These are phyloP conservation scores for Fistulifera solaris DNA, from an alignment of 108 stramenopile genomes.

Conservation along the genomic window DNA sequence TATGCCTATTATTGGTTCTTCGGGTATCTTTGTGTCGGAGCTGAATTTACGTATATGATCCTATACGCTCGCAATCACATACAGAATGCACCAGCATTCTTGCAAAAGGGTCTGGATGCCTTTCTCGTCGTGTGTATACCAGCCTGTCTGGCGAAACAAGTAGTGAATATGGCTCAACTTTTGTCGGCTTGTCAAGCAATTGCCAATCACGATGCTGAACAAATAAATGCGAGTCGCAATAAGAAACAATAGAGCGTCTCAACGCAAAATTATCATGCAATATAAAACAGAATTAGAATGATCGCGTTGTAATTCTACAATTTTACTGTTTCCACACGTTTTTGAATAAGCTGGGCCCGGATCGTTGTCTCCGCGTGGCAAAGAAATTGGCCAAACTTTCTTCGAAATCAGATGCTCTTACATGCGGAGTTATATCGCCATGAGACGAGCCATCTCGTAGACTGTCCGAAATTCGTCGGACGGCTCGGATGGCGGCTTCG, in stretches of 20 bases:
- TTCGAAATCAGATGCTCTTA: conserved; percentile 70
- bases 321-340: conserved; percentile 7
- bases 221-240: conserved; percentile 1
- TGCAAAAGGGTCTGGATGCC: conserved; percentile 20
- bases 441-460: conserved; percentile 29
- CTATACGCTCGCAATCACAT: conserved; percentile 29
- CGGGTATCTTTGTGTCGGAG: conserved; percentile 92
- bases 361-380: conserved; percentile 38
- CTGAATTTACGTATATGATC: conserved; percentile 79
- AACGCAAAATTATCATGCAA: too few species aligned
- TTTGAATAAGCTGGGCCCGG: conserved; percentile 14
- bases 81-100: conserved; percentile 4
- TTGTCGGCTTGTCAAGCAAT: conserved; percentile 71
- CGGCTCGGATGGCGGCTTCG: conserved; percentile 91
- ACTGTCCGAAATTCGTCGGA: conserved; percentile 63
- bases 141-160: conserved; percentile 73
- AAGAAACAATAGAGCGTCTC: too few species aligned
- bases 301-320: too few species aligned
- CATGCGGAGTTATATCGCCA: conserved; percentile 41
- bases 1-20: conserved; percentile 91
- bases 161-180: conserved; percentile 81
- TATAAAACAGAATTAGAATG: too few species aligned
- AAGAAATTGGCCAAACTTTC: conserved; percentile 54
- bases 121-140: conserved; percentile 42
- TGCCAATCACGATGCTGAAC: conserved; percentile 60